phyloP scores from a whole-genome alignment of 106 monocot genomes.

The Agapanthus africanus region DNA sequence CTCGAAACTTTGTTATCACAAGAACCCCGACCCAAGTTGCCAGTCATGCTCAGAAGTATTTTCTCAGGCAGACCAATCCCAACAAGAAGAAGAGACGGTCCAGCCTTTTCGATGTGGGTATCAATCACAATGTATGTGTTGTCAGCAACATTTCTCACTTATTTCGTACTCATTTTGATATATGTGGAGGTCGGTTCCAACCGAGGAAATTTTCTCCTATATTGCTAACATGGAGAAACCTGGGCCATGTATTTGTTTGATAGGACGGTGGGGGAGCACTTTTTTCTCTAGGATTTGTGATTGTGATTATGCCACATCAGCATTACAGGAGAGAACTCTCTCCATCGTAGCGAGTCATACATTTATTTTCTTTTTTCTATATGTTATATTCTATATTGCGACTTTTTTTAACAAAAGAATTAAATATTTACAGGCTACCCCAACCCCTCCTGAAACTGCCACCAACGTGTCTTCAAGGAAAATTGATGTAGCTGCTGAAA shows the following conservation, averaged over 20 bases:
- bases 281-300: too few species aligned
- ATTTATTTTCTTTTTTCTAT: background rate
- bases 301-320: too few species aligned
- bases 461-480: constrained; percentile 7
- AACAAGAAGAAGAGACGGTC: constrained; percentile 38
- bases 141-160: background rate
- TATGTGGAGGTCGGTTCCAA: too few species aligned
- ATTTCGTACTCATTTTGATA: too few species aligned
- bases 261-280: too few species aligned
- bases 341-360: too few species aligned
- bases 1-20: constrained; percentile 32
- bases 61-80: constrained; percentile 35
- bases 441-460: background rate
- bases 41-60: too few species aligned
- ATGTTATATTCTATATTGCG: background rate
- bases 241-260: too few species aligned
- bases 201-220: too few species aligned
- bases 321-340: too few species aligned
- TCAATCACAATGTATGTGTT: constrained; percentile 18
- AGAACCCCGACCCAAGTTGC: too few species aligned
- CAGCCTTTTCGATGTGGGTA: too few species aligned
- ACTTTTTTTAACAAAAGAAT: background rate
- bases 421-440: background rate
- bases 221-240: background rate
- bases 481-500: constrained; percentile 5